Conservation (phyloP, 202 grass and related monocot genomes). For the Setaria viridis region DNA sequence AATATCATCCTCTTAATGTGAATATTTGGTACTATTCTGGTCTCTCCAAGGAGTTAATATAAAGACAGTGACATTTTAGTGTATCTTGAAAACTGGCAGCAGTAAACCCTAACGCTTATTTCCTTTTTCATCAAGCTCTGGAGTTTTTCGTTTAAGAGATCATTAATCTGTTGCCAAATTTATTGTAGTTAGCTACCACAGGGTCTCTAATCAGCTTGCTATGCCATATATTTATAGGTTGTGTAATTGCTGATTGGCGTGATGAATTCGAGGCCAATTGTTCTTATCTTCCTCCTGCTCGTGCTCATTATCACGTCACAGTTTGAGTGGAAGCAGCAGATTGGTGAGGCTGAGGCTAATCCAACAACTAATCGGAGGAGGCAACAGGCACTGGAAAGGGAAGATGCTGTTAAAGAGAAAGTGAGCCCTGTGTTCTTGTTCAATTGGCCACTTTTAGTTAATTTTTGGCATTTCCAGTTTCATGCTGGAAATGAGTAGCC, state of each 20-base stretch:
- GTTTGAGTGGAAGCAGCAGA: conserved; percentile 92
- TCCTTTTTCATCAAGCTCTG: not conserved
- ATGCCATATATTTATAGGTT: conserved; percentile 32
- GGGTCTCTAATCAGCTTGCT: not conserved
- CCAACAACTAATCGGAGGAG: conserved; percentile 49
- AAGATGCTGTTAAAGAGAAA: conserved; percentile 85
- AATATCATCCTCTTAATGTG: not conserved
- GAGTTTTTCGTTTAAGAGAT: not conserved
- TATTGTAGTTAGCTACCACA: not conserved
- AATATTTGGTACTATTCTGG: not conserved
- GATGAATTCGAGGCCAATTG: conserved; percentile 72
- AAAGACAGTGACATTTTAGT: not conserved
- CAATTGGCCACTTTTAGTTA: conserved; percentile 24
- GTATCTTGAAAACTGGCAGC: not conserved
- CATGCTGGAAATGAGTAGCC: not conserved
- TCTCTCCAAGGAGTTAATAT: not conserved
- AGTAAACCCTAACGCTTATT: not conserved
- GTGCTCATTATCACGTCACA: conserved; percentile 80
- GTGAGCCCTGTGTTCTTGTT: conserved; percentile 44
- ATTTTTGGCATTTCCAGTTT: not conserved
- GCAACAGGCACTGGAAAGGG: conserved; percentile 57
- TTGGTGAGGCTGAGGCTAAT: conserved; percentile 64
- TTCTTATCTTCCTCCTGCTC: conserved; percentile 78
- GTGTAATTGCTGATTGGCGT: conserved; percentile 37
- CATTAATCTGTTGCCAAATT: not conserved